Base-by-base conservation (phyloP, 78 protist genomes). In the Tieghemostelium lacteum region DNA sequence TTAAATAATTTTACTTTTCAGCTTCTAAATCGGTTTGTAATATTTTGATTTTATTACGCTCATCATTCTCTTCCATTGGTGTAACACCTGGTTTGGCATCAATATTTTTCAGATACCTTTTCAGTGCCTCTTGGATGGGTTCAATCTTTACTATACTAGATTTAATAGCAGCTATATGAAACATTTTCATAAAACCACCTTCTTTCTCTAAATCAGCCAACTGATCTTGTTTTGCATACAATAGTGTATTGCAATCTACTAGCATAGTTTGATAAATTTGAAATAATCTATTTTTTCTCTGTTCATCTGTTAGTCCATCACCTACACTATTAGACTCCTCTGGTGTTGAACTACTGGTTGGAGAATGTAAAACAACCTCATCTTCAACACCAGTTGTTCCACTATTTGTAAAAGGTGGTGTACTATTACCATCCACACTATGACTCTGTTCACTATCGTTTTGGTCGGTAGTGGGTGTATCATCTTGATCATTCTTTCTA, bases 201-300 rank as follows among this genome's bases (percentile, higher is more conserved):
- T 37, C 57, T 37, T 70, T 70, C 42, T 83, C 91, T 2, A 83
- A 26, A 33, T 83, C 89, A 12, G 20, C 14, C 0, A 83, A 33
- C 31, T 58, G 69, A 57, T 83, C 91, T 31, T 58, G 73, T 24
- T 83, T 83, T 10, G 78, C 52, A 33, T 83, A 83, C 28, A 83
- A 33, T 20, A 83, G 19, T n/a, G 91, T 70, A 42, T 83, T 83
- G 26, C 91, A 83, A 2, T 83, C 91, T 6, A 83, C 91, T 2
- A 83, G 36, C 28, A 83, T 17, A 20, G 61, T 29, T 70, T 83
- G 76, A 45, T 70, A 83, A 5, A 34, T 26, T 60, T 55, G 49
- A 36, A 83, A 83, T 39, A 83, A 20, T 58, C 33, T n/a, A n/a
- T n/a, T n/a, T n/a, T 83, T 83, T 83, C 91, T 83, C 31, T 83